A percentile compares a stretch with the other conserved stretches of the same genome.
Conservation (phyloP, 2,329 filamentous ascomycete species). For the Fusarium sp. region DNA sequence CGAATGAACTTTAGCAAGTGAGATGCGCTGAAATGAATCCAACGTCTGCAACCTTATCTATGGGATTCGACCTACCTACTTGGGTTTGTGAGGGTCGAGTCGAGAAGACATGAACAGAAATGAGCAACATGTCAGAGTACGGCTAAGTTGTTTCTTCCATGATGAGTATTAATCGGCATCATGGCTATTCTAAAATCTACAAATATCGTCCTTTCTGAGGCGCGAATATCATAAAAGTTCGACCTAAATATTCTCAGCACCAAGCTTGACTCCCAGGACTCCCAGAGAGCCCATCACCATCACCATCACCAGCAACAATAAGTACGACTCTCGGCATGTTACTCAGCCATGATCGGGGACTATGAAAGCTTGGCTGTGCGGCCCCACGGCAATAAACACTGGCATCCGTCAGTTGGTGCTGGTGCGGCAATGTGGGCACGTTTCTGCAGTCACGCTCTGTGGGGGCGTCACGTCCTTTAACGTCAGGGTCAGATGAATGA, state of each 20-base stretch:
- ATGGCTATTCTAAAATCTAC: neutral
- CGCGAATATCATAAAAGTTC: neutral
- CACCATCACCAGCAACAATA: neutral
- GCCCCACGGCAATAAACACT: conserved; percentile 2
- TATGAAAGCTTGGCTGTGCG: conserved; percentile 10
- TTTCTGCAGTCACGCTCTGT: conserved; percentile 36
- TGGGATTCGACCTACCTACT: conserved; percentile 15
- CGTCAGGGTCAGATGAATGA: conserved; percentile 36
- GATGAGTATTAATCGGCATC: conserved; percentile 11
- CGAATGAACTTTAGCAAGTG: conserved; percentile 27
- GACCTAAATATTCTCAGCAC: neutral
- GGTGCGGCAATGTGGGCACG: conserved; percentile 31
- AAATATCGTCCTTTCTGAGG: neutral
- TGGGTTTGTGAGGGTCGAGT: conserved; percentile 10
- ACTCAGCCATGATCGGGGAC: neutral
- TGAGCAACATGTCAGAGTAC: conserved; percentile 24
- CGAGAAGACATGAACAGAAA: neutral
- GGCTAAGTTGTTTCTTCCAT: conserved; percentile 1
- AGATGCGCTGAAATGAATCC: conserved; percentile 6
- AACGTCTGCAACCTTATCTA: conserved; percentile 24
- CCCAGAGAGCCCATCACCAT: neutral
- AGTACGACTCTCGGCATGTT: neutral
- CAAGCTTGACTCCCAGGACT: neutral
- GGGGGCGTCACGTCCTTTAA: conserved; percentile 34
- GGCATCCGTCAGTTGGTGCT: conserved; percentile 17